A percentile compares a stretch with the other conserved stretches of the same genome.
phyloP scores from a whole-genome alignment of 371 early-diverging fungal species.

The Zancudomyces culisetae region DNA sequence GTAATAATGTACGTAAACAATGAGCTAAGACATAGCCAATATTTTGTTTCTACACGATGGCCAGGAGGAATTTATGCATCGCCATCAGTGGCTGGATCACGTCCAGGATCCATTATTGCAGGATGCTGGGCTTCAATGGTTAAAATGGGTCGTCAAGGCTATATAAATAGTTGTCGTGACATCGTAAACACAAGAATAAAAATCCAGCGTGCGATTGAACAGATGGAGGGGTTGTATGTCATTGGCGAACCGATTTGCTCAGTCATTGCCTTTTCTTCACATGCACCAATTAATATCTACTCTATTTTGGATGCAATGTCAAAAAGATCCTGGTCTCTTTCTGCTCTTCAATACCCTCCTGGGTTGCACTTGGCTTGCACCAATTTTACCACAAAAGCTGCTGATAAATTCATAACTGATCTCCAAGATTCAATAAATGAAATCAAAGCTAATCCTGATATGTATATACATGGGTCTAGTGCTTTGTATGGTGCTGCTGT shows the following conservation, averaged over 20 bases:
- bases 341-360: conserved; percentile 71
- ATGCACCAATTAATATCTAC: conserved; percentile 48
- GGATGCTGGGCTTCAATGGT: conserved; percentile 90
- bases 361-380: conserved; percentile 86
- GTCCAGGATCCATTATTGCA: conserved; percentile 87
- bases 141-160: conserved; percentile 70
- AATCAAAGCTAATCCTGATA: conserved; percentile 40
- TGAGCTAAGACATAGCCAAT: conserved; percentile 69
- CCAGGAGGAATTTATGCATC: conserved; percentile 92
- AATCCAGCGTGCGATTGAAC: conserved; percentile 35
- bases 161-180: conserved; percentile 55
- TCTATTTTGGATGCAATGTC: conserved; percentile 63
- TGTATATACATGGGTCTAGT: conserved; percentile 37
- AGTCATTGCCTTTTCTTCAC: conserved; percentile 71
- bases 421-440: conserved; percentile 45
- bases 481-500: conserved; percentile 85
- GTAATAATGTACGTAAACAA: conserved; percentile 75
- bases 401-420: conserved; percentile 59
- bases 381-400: conserved; percentile 39
- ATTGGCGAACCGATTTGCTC: conserved; percentile 70
- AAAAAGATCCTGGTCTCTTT: conserved; percentile 65
- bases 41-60: conserved; percentile 80
- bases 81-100: conserved; percentile 80
- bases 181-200: conserved; percentile 57
- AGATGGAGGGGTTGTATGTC: conserved; percentile 49